A percentile compares a stretch with the other conserved stretches of the same genome.
These are phyloP conservation scores for Aschersonia sp. DNA, from an alignment of 2,329 filamentous ascomycete genomes.

Conservation along the genomic window DNA sequence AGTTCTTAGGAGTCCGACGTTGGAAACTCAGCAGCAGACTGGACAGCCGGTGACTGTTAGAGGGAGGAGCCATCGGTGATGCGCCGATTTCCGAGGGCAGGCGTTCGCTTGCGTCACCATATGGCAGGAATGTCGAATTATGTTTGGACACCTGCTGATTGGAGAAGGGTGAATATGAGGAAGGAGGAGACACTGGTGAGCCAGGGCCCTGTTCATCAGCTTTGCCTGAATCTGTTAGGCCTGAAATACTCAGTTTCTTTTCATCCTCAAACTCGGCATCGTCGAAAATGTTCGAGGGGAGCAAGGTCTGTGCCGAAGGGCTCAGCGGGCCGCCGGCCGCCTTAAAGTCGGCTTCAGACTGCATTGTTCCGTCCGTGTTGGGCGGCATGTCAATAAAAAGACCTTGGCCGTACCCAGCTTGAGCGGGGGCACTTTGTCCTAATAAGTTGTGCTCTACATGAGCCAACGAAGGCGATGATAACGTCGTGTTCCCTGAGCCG, in stretches of 20 bases:
- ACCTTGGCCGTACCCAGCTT: constrained; percentile 35
- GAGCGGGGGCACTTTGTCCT: constrained; percentile 38
- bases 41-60: constrained; percentile 23
- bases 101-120: constrained; percentile 30
- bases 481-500: constrained; percentile 1
- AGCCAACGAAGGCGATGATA: constrained; percentile 2
- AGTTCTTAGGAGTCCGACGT: constrained; percentile 42
- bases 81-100: constrained; percentile 23
- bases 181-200: constrained; percentile 45
- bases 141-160: constrained; percentile 48
- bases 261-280: constrained; percentile 41
- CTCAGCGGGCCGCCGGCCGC: constrained; percentile 56
- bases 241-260: constrained; percentile 17
- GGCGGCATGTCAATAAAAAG: constrained; percentile 36
- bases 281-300: constrained; percentile 54
- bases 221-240: constrained; percentile 15
- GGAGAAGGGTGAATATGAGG: constrained; percentile 41
- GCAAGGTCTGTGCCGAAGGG: constrained; percentile 57
- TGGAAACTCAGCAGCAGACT: constrained; percentile 45
- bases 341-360: constrained; percentile 49
- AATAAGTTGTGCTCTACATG: constrained; percentile 26
- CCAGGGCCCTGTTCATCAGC: constrained; percentile 31
- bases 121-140: constrained; percentile 39
- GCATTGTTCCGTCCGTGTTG: constrained; percentile 21
- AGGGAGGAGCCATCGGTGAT: constrained; percentile 21